Evolutionary conservation across 495 filamentous ascomycete genomes (phyloP).

Genomic region (Sordaria brevicollis): DNA sequence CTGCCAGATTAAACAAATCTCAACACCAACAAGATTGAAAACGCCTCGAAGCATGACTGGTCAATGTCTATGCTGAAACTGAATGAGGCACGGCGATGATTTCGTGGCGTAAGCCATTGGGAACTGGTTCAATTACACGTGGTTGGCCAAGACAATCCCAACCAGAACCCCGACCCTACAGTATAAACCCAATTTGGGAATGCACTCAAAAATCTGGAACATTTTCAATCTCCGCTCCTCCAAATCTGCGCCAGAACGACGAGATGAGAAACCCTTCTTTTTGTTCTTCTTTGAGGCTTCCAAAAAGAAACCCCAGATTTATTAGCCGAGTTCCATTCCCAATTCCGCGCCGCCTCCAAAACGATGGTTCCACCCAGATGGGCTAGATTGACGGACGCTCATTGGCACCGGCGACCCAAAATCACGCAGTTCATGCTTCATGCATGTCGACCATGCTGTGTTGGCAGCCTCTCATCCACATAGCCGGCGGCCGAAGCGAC

Average conservation of each 20-base stretch:
- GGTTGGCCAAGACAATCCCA: background rate
- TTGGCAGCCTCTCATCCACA: background rate
- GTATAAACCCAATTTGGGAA: background rate
- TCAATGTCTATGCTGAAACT: background rate
- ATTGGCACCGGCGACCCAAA: background rate
- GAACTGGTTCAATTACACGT: background rate
- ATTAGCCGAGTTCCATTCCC: background rate
- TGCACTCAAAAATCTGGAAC: background rate
- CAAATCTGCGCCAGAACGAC: background rate
- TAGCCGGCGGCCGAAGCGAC: background rate
- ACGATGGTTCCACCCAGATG: background rate
- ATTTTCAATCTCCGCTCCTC: background rate
- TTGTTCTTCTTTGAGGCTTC: background rate
- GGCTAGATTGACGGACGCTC: background rate
- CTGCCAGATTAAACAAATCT: background rate
- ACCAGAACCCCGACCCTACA: background rate
- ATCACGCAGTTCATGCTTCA: background rate
- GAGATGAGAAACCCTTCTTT: background rate
- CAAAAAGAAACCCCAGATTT: background rate
- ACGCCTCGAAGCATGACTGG: background rate
- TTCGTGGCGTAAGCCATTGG: background rate
- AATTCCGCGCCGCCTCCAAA: background rate
- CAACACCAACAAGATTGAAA: background rate
- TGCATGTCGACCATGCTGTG: background rate
- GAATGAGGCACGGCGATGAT: background rate